Evolutionary conservation across 257 asterid species (phyloP), one percentile per base, ranked within the genome.

Genomic region (Capsicum baccatum): DNA sequence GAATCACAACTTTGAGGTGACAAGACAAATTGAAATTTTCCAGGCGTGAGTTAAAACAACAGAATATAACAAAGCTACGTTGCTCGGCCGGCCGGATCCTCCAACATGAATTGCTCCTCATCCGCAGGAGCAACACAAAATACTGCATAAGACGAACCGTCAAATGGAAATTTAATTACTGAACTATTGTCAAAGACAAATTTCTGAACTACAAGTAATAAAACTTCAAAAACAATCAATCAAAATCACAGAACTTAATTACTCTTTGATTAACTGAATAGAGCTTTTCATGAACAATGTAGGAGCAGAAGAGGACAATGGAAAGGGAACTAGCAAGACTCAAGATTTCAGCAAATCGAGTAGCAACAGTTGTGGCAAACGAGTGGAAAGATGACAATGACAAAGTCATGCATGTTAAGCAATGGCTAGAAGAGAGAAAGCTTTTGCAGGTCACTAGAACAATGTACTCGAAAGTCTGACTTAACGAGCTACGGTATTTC

Each of bases 381-480:
- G 99, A 96, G 86, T 96, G 99, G 99, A 96, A 96, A 87, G 98
- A 93, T 79, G 99, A 93, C 64, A 96, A 92, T 54, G 92, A 90
- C 91, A 93, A 87, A 89, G 95, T 96, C 55, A 96, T 96, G 97
- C 99, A 98, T 39, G 96, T 94, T 66, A 96, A 89, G 87, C 98
- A 96, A 87, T 96, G 99, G 99, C 89, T 94, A 67, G 98, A 96
- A 86, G 98, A 96, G 88, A 93, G 99, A 90, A 92, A 90, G 88
- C 48, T 93, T 44, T 84, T 91, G 66, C 99, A 94, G 94, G 98
- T 92, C 6, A 54, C 6, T 54, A 26, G 82, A 78, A 14, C 48
- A 78, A 55, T 54, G 54, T 26, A 26, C 14, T 16, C 48, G 33
- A 26, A 69, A 39, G 78, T 69, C 33, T 69, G 54, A 69, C 16